Base-by-base conservation (phyloP, 768 basidiomycete genomes). In the Tulasnella sp. region DNA sequence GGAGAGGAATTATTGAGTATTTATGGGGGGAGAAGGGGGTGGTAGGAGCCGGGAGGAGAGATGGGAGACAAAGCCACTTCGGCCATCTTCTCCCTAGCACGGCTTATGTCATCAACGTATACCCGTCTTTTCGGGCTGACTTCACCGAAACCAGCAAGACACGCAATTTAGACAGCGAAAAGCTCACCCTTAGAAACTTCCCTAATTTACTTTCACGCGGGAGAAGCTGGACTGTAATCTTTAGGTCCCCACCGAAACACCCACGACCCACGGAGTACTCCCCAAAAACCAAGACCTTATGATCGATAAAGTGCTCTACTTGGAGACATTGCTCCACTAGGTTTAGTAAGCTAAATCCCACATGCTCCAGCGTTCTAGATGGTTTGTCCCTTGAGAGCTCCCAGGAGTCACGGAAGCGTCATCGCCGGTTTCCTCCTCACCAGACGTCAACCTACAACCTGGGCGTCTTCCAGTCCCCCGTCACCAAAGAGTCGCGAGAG, bases 161-260 rank as follows among this genome's bases (percentile, higher is more conserved):
- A 34, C 16, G 62, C 62, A 68, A 68, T 68, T 68, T 68, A 68
- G 62, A 68, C 62, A 68, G 34, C 27, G 62, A 68, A 68, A 68
- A 68, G 62, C 62, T 68, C 27, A 27, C n/a, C 27, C 62, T n/a
- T 68, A 24, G 27, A 31, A 58, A 58, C 21, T 31, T 58, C 27
- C 21, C 5, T 68, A 2, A 68, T 31, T 62, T 62, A 62, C 62
- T 68, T 31, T 34, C 62, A 68, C 62, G 62, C 34, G 7, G 62
- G 8, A 68, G 62, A 27, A 31, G 62, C 62, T 3, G 27, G 24
- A 31, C n/a, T n/a, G 58, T 10, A 34, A 31, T n/a, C 27, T 34
- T 68, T 31, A 68, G 62, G 62, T 68, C 62, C 62, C 62, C 62
- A 68, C 62, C 62, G 16, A 68, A 68, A 68, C 62, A 68, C 62